Percentiles rank a stretch among this genome's conserved stretches.
Conservation (phyloP, 1,284 basidiomycete genomes). For the Cerioporus squamosus region DNA sequence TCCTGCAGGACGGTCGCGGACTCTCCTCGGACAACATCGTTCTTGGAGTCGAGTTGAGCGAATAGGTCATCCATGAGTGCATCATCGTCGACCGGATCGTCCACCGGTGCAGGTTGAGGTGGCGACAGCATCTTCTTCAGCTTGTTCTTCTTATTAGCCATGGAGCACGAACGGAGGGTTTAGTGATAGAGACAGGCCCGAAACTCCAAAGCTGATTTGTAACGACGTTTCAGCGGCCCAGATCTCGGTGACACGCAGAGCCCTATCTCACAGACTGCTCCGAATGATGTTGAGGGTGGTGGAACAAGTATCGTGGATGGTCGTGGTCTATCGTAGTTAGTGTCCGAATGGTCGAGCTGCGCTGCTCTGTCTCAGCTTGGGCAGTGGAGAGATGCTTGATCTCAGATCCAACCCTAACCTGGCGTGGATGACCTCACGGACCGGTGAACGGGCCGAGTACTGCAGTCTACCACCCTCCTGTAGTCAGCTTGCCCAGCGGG, state of each 20-base stretch:
- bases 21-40: slow-evolving; percentile 52
- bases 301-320: too few species aligned
- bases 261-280: too few species aligned
- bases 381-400: not conserved
- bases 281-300: too few species aligned
- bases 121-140: slow-evolving; percentile 48
- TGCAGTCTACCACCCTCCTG: not conserved
- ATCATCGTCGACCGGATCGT: slow-evolving; percentile 43
- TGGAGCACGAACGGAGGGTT: slow-evolving; percentile 19
- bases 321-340: too few species aligned
- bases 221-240: too few species aligned
- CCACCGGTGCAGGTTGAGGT: slow-evolving; percentile 23
- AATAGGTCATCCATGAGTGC: slow-evolving; percentile 74
- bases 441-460: not conserved
- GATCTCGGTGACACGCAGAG: too few species aligned
- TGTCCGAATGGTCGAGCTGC: too few species aligned
- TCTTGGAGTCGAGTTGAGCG: slow-evolving; percentile 69
- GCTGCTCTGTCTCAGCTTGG: too few species aligned
- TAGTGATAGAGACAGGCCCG: too few species aligned
- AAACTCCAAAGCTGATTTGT: too few species aligned
- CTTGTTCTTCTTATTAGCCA: slow-evolving; percentile 56
- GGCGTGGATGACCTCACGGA: not conserved
- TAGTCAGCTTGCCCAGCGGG: not conserved
- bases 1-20: slow-evolving; percentile 54
- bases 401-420: slow-evolving; percentile 17